Percentiles rank a stretch among this genome's conserved stretches.
These are phyloP conservation scores for Oropetium thomaeum DNA, from an alignment of 176 grass and related monocot species.

Conservation along the genomic window DNA sequence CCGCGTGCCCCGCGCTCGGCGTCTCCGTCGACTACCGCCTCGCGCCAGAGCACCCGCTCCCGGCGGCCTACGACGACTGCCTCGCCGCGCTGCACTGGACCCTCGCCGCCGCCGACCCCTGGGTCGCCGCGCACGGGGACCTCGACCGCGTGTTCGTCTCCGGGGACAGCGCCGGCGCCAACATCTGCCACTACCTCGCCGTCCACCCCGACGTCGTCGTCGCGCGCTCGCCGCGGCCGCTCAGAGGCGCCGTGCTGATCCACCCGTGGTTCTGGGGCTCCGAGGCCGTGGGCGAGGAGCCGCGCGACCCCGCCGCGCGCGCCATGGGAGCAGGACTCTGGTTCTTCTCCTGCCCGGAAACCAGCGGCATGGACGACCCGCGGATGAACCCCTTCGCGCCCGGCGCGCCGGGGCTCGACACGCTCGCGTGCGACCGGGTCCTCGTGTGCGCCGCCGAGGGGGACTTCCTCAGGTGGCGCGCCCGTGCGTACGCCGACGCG, in stretches of 20 bases:
- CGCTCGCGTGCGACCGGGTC: slow-evolving; percentile 36
- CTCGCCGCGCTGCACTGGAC: slow-evolving; percentile 35
- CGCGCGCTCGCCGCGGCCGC: background rate
- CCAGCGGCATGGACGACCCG: slow-evolving; percentile 34
- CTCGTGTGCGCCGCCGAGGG: slow-evolving; percentile 45
- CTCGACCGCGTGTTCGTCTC: slow-evolving; percentile 17
- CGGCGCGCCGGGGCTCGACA: slow-evolving; percentile 9
- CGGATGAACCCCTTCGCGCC: slow-evolving; percentile 41
- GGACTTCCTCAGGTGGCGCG: slow-evolving; percentile 39
- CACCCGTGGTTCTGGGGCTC: slow-evolving; percentile 40
- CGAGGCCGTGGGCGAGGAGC: slow-evolving; percentile 8
- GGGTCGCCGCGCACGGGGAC: slow-evolving; percentile 34
- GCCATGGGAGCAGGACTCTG: slow-evolving; percentile 8
- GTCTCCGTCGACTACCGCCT: slow-evolving; percentile 28
- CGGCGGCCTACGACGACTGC: slow-evolving; percentile 42
- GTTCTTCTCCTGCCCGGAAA: slow-evolving; percentile 20
- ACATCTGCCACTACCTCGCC: slow-evolving; percentile 40
- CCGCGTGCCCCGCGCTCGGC: slow-evolving; percentile 26
- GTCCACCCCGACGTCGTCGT: background rate
- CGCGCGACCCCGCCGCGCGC: background rate
- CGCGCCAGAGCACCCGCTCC: slow-evolving; percentile 6
- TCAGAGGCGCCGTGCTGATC: slow-evolving; percentile 26
- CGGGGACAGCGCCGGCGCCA: slow-evolving; percentile 39
- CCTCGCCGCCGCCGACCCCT: slow-evolving; percentile 27
- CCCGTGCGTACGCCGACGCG: slow-evolving; percentile 39